Evolutionary conservation across 2,329 filamentous ascomycete species (phyloP).

Genomic region (Cladobotryum protrusum): DNA sequence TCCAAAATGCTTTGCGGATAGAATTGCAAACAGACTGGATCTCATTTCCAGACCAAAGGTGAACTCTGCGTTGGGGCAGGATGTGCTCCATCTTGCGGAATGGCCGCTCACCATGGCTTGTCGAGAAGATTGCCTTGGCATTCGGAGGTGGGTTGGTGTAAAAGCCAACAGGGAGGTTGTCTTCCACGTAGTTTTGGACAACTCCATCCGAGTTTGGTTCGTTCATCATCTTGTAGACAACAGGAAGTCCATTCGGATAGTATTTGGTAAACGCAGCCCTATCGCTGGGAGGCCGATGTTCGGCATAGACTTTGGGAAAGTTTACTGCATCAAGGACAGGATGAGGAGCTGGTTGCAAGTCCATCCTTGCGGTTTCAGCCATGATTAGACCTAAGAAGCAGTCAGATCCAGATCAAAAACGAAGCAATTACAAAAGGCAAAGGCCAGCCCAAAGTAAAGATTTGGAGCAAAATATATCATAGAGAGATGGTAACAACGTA

Average conservation of each 20-base stretch:
- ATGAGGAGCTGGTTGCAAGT: conserved; percentile 11
- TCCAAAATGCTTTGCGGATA: conserved; percentile 31
- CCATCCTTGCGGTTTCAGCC: conserved; percentile 4
- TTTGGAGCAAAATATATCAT: neutral
- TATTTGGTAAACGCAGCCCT: conserved; percentile 22
- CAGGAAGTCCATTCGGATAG: conserved; percentile 32
- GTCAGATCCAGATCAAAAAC: neutral
- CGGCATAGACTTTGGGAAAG: conserved; percentile 18
- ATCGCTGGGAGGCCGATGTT: conserved; percentile 19
- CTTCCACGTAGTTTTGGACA: conserved; percentile 28
- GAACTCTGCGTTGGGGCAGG: conserved; percentile 21
- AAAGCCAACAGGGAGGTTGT: conserved; percentile 30
- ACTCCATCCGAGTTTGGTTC: conserved; percentile 19
- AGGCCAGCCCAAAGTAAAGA: neutral
- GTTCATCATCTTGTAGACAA: conserved; percentile 28
- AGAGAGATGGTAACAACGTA: no score
- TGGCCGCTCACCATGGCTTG: conserved; percentile 20
- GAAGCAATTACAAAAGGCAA: neutral
- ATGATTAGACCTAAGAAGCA: conserved; percentile 11
- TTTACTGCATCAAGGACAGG: conserved; percentile 11
- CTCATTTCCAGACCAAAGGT: conserved; percentile 35
- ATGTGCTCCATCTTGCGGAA: conserved; percentile 27
- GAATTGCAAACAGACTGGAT: conserved; percentile 35
- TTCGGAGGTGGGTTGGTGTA: conserved; percentile 28
- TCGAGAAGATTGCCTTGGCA: conserved; percentile 36